Evolutionary conservation across 2,329 filamentous ascomycete genomes (phyloP), one percentile per base, ranked within the genome.

Genomic region (Claviceps africana): DNA sequence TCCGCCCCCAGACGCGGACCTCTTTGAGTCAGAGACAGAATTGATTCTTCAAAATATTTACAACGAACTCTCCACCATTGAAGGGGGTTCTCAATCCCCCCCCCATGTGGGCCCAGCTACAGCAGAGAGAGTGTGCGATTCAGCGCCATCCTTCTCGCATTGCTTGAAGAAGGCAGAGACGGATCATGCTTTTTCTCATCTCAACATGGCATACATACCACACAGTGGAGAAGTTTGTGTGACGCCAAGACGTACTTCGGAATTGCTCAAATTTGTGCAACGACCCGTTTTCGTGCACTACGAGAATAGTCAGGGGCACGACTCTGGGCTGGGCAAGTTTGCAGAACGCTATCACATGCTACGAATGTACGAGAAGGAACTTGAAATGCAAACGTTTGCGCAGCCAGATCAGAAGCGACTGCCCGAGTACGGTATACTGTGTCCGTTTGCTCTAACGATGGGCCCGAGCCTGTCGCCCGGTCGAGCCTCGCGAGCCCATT

Each of bases 331-430:
- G 45, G 51, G 30, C 47, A 40, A 35, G 46, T 45, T 56, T 17
- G 52, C 56, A 8, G 57, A 56, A 47, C 56, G 59, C 15, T 61
- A 65, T 47, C 63, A 63, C 48, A 62, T 79, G 31, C 58, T 80
- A 25, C 72, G 76, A n/a, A 71, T 72, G 10, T 74, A 72, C 55
- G 67, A 70, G 53, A 69, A 70, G 47, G 73, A 75, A 33, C 56
- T 77, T 28, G 76, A 78, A 60, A 62, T 80, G 33, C 58, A 71
- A 30, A 65, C 64, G 13, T 63, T 72, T 3, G 59, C 54, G 15
- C 46, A 47, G 13, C 37, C 53, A 6, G 45, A 60, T 48, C 58
- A 33, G 47, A 57, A 52, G 51, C 53, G 22, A 11, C 10, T 8
- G 22, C 51, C 35, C 17, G 67, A 68, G 50, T 56, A 64, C 22